Percentiles rank a stretch among this genome's conserved stretches.
Conservation (phyloP, 495 filamentous ascomycete species). For the Tuber borchii region DNA sequence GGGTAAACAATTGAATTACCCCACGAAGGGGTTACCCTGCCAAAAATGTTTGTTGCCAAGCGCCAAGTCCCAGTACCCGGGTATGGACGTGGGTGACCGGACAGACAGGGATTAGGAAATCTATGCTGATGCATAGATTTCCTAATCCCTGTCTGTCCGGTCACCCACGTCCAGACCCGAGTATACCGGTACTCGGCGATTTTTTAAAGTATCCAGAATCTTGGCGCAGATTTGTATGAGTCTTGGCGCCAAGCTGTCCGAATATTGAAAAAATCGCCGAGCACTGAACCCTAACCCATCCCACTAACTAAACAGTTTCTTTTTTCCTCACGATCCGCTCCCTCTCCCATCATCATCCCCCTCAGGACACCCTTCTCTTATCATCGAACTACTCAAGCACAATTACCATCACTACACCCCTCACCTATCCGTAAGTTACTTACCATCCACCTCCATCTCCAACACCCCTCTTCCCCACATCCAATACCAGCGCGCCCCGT, state of each 20-base stretch:
- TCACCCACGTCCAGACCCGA: too few species aligned
- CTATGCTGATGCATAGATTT: too few species aligned
- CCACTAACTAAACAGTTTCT: neutral
- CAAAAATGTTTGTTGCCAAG: neutral
- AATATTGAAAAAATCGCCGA: too few species aligned
- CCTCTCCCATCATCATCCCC: neutral
- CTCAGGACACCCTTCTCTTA: neutral
- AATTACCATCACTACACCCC: neutral
- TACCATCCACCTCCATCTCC: neutral
- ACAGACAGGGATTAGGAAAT: too few species aligned
- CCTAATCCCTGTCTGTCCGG: too few species aligned
- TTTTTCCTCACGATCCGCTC: neutral
- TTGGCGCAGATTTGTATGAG: too few species aligned
- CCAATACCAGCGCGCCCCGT: neutral
- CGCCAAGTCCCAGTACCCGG: neutral
- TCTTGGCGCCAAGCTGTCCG: too few species aligned
- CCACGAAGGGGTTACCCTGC: constrained; percentile 25
- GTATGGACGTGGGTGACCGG: too few species aligned
- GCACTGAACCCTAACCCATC: neutral
- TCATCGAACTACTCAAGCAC: neutral
- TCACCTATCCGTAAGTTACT: neutral
- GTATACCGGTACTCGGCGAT: too few species aligned
- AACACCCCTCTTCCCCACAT: neutral
- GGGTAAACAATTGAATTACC: neutral
- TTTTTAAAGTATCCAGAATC: too few species aligned